These are phyloP conservation scores for Pseudoturritis turrita DNA, from an alignment of 345 rosid genomes.

Conservation along the genomic window DNA sequence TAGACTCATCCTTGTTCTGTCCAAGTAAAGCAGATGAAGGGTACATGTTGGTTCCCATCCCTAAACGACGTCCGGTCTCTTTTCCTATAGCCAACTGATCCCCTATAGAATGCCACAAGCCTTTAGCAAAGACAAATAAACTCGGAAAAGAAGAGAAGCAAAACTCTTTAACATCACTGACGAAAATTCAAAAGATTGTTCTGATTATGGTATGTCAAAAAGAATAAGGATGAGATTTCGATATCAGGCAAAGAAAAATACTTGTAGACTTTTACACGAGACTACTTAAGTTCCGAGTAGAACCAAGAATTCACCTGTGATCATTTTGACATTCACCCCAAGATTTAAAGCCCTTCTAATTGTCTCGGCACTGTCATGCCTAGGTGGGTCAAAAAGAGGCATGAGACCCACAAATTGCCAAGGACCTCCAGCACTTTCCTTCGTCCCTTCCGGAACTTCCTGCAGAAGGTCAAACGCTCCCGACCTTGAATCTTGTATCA, in stretches of 20 bases:
- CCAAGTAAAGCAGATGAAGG: conserved; percentile 95
- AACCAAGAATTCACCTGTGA: conserved; percentile 56
- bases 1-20: conserved; percentile 91
- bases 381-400: conserved; percentile 99
- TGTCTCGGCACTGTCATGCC: conserved; percentile 98
- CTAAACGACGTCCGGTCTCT: conserved; percentile 97
- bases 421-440: conserved; percentile 90
- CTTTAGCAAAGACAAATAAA: neutral
- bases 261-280: neutral
- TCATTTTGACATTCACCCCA: conserved; percentile 97
- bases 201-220: neutral
- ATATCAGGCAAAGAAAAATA: neutral
- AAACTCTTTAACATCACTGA: neutral
- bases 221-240: neutral
- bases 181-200: neutral
- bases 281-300: conserved; percentile 6
- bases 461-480: conserved; percentile 27
- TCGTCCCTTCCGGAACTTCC: conserved; percentile 93
- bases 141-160: neutral
- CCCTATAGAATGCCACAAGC: conserved; percentile 42
- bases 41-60: conserved; percentile 99
- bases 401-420: conserved; percentile 96
- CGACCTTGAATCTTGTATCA: conserved; percentile 8
- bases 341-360: conserved; percentile 91
- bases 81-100: conserved; percentile 98